phyloP scores from a whole-genome alignment of 768 basidiomycete genomes.

The Mycena vitilis region DNA sequence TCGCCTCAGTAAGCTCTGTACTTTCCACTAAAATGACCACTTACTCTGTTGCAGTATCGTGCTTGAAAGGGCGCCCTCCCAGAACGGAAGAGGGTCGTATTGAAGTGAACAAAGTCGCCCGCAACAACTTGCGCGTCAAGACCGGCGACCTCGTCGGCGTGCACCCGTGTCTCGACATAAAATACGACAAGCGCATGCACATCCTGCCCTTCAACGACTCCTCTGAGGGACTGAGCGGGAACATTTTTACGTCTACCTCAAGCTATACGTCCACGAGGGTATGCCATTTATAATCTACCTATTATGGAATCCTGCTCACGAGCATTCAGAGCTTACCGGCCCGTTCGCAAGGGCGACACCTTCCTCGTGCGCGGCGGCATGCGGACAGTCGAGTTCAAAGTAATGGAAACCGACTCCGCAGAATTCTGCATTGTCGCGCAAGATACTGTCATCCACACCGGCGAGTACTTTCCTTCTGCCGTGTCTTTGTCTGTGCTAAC shows the following conservation, averaged over 20 bases:
- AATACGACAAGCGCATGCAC: conserved; percentile 98
- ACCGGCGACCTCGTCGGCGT: conserved; percentile 96
- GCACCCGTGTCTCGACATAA: conserved; percentile 96
- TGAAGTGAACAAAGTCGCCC: conserved; percentile 98
- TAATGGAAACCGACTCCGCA: too few relatives aligned
- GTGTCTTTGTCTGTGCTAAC: conserved; percentile 14
- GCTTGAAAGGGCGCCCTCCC: too few relatives aligned
- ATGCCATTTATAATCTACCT: conserved; percentile 36
- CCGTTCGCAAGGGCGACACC: conserved; percentile 96
- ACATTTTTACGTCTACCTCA: conserved; percentile 98
- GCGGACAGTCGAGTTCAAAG: too few relatives aligned
- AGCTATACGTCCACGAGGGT: conserved; percentile 99
- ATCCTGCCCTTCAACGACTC: conserved; percentile 99
- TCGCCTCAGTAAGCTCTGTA: background rate
- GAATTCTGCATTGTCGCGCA: too few relatives aligned
- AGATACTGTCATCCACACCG: too few relatives aligned
- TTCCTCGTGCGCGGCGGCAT: too few relatives aligned
- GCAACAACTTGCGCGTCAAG: conserved; percentile 98
- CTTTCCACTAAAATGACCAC: background rate
- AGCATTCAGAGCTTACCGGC: conserved; percentile 78
- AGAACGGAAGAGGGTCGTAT: conserved; percentile 98
- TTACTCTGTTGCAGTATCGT: too few relatives aligned
- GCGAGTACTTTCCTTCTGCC: conserved; percentile 67
- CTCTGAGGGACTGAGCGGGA: conserved; percentile 96
- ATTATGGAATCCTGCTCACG: conserved; percentile 18